A percentile compares a stretch with the other conserved stretches of the same genome.
phyloP scores from a whole-genome alignment of 2,329 filamentous ascomycete species.

The Thelonectria rubi region DNA sequence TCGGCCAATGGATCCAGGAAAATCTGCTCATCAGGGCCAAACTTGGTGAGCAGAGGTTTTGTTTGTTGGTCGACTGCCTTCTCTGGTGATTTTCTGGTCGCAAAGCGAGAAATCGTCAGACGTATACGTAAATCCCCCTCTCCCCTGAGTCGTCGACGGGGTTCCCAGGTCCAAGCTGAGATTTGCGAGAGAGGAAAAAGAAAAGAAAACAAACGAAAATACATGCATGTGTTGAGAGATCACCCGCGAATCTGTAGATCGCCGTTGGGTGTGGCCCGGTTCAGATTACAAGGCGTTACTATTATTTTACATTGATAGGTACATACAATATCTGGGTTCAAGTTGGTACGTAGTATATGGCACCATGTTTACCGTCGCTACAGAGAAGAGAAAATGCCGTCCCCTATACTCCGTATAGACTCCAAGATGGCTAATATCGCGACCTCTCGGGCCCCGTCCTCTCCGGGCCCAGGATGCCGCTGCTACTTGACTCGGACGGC shows the following conservation, averaged over 20 bases:
- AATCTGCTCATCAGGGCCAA: too few relatives aligned
- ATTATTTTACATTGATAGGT: too few relatives aligned
- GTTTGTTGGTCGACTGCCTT: too few relatives aligned
- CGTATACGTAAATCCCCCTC: too few relatives aligned
- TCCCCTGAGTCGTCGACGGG: neutral
- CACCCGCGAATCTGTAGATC: neutral
- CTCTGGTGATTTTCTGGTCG: too few relatives aligned
- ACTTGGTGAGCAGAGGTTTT: too few relatives aligned
- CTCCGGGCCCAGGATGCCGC: constrained; percentile 15
- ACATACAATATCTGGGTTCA: neutral
- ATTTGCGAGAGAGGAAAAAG: neutral
- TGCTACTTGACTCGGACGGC: constrained; percentile 18
- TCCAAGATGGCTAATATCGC: constrained; percentile 6
- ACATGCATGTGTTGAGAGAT: neutral
- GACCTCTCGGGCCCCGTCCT: constrained; percentile 1
- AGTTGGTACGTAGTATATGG: neutral
- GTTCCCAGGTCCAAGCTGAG: neutral
- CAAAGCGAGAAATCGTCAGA: too few relatives aligned
- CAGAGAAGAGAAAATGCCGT: neutral
- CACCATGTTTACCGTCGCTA: neutral
- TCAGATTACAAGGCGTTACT: too few relatives aligned
- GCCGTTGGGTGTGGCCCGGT: too few relatives aligned
- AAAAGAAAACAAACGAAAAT: too few relatives aligned
- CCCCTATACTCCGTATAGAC: neutral
- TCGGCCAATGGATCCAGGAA: too few relatives aligned